phyloP scores from a whole-genome alignment of 768 basidiomycete genomes.

The Lactifluus pinguis region DNA sequence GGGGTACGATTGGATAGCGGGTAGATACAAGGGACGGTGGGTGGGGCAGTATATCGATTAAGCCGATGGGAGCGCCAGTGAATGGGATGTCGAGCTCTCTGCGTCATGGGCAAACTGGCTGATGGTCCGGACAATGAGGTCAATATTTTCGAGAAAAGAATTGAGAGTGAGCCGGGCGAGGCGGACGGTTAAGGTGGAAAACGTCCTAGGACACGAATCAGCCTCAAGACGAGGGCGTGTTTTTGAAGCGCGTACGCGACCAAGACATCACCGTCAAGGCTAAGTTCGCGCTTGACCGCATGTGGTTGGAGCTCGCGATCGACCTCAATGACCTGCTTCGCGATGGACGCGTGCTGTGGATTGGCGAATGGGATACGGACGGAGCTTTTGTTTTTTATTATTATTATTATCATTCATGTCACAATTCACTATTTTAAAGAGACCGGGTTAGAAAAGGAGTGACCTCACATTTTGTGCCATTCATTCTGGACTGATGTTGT shows the following conservation, averaged over 20 bases:
- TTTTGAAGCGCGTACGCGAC: conserved; percentile 52
- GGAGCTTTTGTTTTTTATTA: conserved; percentile 18
- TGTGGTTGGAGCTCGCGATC: conserved; percentile 78
- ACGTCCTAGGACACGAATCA: conserved; percentile 39
- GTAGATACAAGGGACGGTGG: conserved; percentile 14
- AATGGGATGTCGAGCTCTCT: conserved; percentile 19
- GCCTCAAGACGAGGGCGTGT: conserved; percentile 5
- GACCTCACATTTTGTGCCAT: conserved; percentile 51
- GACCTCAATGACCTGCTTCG: conserved; percentile 77
- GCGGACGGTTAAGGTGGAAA: conserved; percentile 72
- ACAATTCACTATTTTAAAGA: neutral
- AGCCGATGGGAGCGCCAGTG: conserved; percentile 3
- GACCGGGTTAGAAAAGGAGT: neutral
- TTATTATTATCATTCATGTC: neutral
- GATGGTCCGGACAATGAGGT: conserved; percentile 76
- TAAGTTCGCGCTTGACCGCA: conserved; percentile 65
- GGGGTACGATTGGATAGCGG: conserved; percentile 19
- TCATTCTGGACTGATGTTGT: conserved; percentile 20
- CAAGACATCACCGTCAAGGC: conserved; percentile 56
- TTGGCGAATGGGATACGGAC: conserved; percentile 74
- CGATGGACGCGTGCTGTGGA: conserved; percentile 66
- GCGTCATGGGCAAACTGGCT: conserved; percentile 71
- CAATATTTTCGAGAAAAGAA: conserved; percentile 82
- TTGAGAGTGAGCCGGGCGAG: conserved; percentile 80
- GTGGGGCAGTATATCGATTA: conserved; percentile 10